A percentile compares a stretch with the other conserved stretches of the same genome.
Conservation (phyloP, 345 rosid genomes). For the Boechera retrofracta region DNA sequence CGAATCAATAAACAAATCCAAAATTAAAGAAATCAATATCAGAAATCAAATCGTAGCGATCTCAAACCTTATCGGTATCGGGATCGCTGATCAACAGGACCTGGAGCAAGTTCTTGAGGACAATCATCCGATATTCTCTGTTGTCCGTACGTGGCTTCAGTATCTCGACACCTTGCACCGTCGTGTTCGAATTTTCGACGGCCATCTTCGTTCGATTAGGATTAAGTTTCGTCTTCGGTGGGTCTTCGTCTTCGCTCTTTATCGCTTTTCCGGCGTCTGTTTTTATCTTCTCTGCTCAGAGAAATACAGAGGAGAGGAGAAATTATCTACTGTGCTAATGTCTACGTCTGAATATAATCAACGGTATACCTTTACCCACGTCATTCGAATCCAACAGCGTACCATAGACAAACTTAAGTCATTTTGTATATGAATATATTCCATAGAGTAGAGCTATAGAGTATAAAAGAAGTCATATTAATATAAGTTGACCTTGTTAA, state of each 20-base stretch:
- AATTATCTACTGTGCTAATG: conserved; percentile 17
- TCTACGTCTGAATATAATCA: conserved; percentile 10
- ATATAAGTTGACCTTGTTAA: not conserved
- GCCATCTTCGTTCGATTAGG: conserved; percentile 51
- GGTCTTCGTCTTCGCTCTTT: conserved; percentile 8
- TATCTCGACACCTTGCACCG: conserved; percentile 49
- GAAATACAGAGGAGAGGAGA: not conserved
- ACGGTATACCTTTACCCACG: not conserved
- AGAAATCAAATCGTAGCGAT: not conserved
- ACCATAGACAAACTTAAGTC: not conserved
- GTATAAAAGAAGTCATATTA: not conserved
- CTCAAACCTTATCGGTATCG: conserved; percentile 77
- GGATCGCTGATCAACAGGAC: conserved; percentile 87
- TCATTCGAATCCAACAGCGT: conserved; percentile 9
- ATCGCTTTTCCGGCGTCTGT: conserved; percentile 2
- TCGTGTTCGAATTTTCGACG: conserved; percentile 47
- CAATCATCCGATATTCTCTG: conserved; percentile 71
- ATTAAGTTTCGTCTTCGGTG: conserved; percentile 25
- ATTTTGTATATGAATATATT: not conserved
- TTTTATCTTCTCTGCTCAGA: not conserved
- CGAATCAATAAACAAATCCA: not conserved
- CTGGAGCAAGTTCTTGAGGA: conserved; percentile 70
- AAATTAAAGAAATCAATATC: not conserved
- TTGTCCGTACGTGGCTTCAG: conserved; percentile 77
- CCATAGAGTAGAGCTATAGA: not conserved